Evolutionary conservation across 108 stramenopile genomes (phyloP), one percentile per base, ranked within the genome.

Genomic region (Aureococcus anophagefferens): DNA sequence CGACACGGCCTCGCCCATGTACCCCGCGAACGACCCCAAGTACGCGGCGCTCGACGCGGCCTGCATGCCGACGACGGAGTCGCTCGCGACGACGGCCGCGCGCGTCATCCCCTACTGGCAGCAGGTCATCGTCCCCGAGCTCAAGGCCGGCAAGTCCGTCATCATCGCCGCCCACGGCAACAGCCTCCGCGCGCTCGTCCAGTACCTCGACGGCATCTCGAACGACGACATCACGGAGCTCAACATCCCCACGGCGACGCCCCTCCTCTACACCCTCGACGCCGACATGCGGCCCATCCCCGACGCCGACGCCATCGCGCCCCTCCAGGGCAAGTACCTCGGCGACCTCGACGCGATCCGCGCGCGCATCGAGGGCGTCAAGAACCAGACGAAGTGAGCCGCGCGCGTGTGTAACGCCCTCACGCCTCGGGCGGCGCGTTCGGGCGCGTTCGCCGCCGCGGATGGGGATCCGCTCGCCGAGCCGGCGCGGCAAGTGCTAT

Each of bases 301-400:
- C 37, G 80, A 84, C 72, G 45, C 67, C 4, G 81, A 80, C 46
- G 90, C 91, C 70, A 88, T 98, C 64, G 83, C 87, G 35, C 97
- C 97, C 34, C 81, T 98, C 37, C 86, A 84, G 74, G 97, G 97
- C 71, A 89, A 88, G 79, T 98, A 98, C 76, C 83, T 98, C 70
- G 97, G 97, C 45, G 93, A 96, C 76, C 91, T 89, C 74, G 95
- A 91, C 77, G 94, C 89, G 30, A 90, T 98, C 72, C 89, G 90
- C 71, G 90, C 85, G 35, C 89, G 97, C 69, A 98, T 98, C 79
- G 91, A 92, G 76, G 96, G 94, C 44, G 96, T 97, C 63, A 94
- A 93, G 86, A 93, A 93, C 72, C 96, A 97, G 83, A 97, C 96
- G 69, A 97, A 97, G 86, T 92, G 88, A 72, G 35, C 30, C 51